Evolutionary conservation across 2,329 filamentous ascomycete species (phyloP).

Genomic region (Botrytis hyacinthi): DNA sequence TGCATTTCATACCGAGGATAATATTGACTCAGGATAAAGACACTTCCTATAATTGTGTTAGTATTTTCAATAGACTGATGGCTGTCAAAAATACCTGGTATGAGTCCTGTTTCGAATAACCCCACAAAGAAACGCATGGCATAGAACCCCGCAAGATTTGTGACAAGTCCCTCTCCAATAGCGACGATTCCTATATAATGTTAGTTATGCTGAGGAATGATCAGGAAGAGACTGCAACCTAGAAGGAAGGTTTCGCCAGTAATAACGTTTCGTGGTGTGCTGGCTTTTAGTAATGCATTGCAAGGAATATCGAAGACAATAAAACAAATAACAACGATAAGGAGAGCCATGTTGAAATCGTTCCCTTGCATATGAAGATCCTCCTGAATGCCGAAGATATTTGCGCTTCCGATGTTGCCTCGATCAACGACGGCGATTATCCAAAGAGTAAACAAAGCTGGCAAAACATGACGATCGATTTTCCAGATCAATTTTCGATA

Average conservation of each 20-base stretch:
- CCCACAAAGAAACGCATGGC: slow-evolving; percentile 1
- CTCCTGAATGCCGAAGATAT: not conserved
- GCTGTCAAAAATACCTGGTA: not conserved
- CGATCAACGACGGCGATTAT: not conserved
- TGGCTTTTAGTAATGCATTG: not conserved
- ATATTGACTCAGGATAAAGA: not conserved
- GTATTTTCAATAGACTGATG: not conserved
- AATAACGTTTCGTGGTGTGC: not conserved
- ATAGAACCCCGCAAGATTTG: not conserved
- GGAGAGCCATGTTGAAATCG: not conserved
- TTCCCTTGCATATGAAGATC: not conserved
- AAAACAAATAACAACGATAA: not conserved
- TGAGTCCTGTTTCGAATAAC: not conserved
- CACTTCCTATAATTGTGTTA: not conserved
- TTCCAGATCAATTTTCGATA: slow-evolving; percentile 1
- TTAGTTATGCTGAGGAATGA: not conserved
- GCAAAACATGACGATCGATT: slow-evolving; percentile 1
- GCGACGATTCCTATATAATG: not conserved
- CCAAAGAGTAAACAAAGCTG: slow-evolving; percentile 1
- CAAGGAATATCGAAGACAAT: not conserved
- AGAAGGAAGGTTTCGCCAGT: not conserved
- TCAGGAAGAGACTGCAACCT: not conserved
- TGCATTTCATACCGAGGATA: not conserved
- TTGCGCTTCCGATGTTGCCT: not conserved
- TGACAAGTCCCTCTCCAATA: slow-evolving; percentile 3